Evolutionary conservation across 345 rosid species (phyloP), one percentile per base, ranked within the genome.

Genomic region (Euphorbia pulcherrima): DNA sequence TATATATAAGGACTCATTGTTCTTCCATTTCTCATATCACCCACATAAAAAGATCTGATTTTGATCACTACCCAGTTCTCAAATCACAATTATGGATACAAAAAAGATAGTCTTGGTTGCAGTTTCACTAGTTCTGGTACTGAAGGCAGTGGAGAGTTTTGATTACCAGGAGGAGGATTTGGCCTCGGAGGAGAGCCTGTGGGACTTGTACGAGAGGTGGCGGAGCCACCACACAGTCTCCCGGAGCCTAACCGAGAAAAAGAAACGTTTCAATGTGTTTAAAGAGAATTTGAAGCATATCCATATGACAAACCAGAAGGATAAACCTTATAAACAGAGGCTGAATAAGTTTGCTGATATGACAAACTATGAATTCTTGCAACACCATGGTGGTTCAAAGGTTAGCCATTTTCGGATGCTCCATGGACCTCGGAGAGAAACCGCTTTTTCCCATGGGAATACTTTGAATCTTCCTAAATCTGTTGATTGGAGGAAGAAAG

Each of bases 291-390:
- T 55, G 50, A 26, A 33, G 28, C 58, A 60, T 56, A 17, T 59
- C 67, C 72, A 68, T 46, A 23, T 3, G 56, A 35, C 65, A 27
- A 72, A 75, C 67, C 62, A 65, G 41, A 64, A 64, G 74, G 71
- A 70, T n/a, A 65, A 10, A 41, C 68, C 71, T 54, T 68, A 29
- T 65, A 76, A 83, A 66, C 12, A 81, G 74, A 71, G 33, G 26
- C 65, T 75, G 35, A 79, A 83, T 63, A 60, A 27, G 52, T 75
- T 64, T 66, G 77, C 83, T 0, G 80, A 81, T 50, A 77, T 79
- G 80, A 83, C 83, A 26, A 77, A 77, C 72, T 57, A 72, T 63
- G 83, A 81, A 77, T 77, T 83, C 74, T 37, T 52, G 52, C 21
- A 75, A 52, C 52, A 40, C 18, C 55, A 58, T 41, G 68, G 71